Base-by-base conservation (phyloP, 805 yeast genomes). In the Lachancea dasiensis region DNA sequence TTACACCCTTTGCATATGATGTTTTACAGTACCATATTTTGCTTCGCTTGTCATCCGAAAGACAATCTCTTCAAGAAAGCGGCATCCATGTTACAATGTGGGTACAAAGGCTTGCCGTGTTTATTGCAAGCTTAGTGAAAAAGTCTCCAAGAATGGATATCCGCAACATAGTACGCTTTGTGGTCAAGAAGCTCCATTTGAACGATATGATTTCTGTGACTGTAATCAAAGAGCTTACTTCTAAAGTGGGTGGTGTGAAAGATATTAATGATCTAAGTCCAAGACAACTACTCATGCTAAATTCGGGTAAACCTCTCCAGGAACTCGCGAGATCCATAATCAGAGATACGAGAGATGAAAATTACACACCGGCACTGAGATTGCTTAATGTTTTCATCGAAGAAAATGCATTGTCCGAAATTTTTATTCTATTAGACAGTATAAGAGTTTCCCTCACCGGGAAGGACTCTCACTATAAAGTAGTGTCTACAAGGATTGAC, bases 1-100 rank as follows among this genome's bases (percentile, higher is more conserved):
- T 86, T 55, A 81, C 79, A 35, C 71, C 64, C 4, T 80, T 81
- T 50, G 86, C 87, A 0, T 86, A 95, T 87, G 97, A 90, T 57
- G 83, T 78, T 2, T 60, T 90, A 21, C 80, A 89, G 4, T 78
- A 76, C 50, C 86, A 82, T 1, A 60, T 89, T 3, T 64, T 89
- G 51, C 71, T 76, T 52, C 74, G 92, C 47, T 65, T 90, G 16
- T 76, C 89, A 1, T 59, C 77, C 0, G 81, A 79, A n/a, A 69
- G 95, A 57, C 61, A 73, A 1, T 70, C 79, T 16, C 65, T 79
- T 22, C 95, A 86, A 58, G 67, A 60, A 2, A 89, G 87, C 61
- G 97, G 97, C 6, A 63, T 90, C 39, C 77, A 78, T 49, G 89
- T 84, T 40, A 68, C 82, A 18, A 79, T 74, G 48, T 90, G 97